Base-by-base conservation (phyloP, 495 filamentous ascomycete species). In the Lichina pygmaea region DNA sequence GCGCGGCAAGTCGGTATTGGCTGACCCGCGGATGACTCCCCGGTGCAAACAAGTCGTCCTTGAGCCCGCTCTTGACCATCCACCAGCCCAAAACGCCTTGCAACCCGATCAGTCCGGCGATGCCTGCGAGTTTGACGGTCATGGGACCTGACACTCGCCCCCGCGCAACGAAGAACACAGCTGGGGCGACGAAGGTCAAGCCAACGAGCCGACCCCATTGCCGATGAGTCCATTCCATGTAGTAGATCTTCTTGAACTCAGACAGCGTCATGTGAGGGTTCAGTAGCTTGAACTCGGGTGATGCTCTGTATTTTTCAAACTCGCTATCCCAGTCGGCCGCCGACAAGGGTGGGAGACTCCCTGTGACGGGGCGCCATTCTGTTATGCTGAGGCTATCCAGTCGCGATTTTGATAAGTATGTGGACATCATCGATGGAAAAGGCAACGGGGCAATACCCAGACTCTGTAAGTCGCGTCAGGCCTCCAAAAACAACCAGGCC, bases 181-280 rank as follows among this genome's bases (percentile, higher is more conserved):
- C 77, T 1, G 89, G 89, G 12, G 93, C 54, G 16, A 91, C 73
- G 55, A 94, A 94, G 13, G 83, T 78, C 37, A 95, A 54, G 30
- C 91, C 89, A 37, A 97, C 77, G 45, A 92, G 66, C 42, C 89
- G 73, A n/a, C 91, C 89, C 84, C 89, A 94, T 40, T 93, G 70
- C 13, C 89, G 73, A 61, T 97, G 89, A 6, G 77, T 74, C 91
- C 91, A 97, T 68, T 97, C 89, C 91, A 97, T 95, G 59, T 77
- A 95, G 67, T 95, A 95, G 49, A 97, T 97, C 58, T 83, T 79
- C 59, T 95, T 93, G 63, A 93, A 97, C 55, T 94, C 91, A 33
- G 72, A 69, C 33, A 95, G 62, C 33, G 64, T 77, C 89, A 97
- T 97, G 55, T 83, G 70, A 15, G 84, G 72, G 62, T 97, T 95